Evolutionary conservation across 345 rosid genomes (phyloP).

Genomic region (Boechera stricta): DNA sequence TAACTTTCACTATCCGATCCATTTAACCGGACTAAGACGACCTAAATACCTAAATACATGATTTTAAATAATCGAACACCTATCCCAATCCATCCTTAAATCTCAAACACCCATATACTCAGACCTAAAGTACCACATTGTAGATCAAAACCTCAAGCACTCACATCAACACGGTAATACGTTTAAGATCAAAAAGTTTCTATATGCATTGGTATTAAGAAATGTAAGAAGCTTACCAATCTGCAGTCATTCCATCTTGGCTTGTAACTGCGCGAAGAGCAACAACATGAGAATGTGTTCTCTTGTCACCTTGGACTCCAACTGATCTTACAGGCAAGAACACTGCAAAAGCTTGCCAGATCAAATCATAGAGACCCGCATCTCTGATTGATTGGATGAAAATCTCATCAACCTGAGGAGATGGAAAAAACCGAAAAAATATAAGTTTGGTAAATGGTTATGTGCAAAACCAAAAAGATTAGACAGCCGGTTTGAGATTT

Average conservation of each 20-base stretch:
- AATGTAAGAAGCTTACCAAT: slow-evolving; percentile 63
- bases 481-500: not conserved
- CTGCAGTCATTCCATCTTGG: slow-evolving; percentile 99
- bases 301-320: slow-evolving; percentile 99
- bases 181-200: not conserved
- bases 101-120: not conserved
- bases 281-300: slow-evolving; percentile 98
- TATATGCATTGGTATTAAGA: not conserved
- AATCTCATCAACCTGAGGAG: slow-evolving; percentile 86
- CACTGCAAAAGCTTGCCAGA: slow-evolving; percentile 99
- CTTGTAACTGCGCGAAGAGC: slow-evolving; percentile 99
- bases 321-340: slow-evolving; percentile 94
- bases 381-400: slow-evolving; percentile 97
- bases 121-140: not conserved
- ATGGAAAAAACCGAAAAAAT: not conserved
- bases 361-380: slow-evolving; percentile 88
- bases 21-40: not conserved
- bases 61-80: not conserved
- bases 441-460: not conserved
- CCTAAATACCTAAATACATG: not conserved
- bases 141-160: not conserved
- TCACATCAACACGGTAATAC: not conserved
- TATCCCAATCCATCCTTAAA: not conserved
- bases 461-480: not conserved
- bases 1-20: not conserved